These are phyloP conservation scores for Didymella segeticola DNA, from an alignment of 2,329 filamentous ascomycete species.

Conservation along the genomic window DNA sequence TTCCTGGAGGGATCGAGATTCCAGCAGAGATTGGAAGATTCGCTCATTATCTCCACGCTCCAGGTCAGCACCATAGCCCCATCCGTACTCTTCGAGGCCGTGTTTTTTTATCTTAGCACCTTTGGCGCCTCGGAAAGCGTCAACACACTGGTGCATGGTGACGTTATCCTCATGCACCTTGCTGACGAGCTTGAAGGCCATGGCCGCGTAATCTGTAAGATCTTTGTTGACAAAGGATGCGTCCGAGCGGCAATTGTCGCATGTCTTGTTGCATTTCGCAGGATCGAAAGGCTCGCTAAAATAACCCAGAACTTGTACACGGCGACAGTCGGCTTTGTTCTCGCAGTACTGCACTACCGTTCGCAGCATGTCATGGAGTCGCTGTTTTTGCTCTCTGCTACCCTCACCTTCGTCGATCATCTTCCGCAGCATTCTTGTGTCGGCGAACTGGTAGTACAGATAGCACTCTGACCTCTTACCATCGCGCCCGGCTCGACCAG, in stretches of 20 bases:
- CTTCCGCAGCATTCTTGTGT: slow-evolving; percentile 74
- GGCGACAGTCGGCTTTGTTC: slow-evolving; percentile 84
- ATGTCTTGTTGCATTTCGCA: slow-evolving; percentile 74
- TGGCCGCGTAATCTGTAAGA: slow-evolving; percentile 75
- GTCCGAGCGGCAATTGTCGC: slow-evolving; percentile 87
- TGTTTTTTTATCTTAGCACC: slow-evolving; percentile 65
- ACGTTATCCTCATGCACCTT: slow-evolving; percentile 65
- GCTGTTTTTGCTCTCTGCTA: slow-evolving; percentile 77
- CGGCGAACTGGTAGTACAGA: slow-evolving; percentile 83
- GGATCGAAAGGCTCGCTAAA: slow-evolving; percentile 85
- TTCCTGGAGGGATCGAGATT: slow-evolving; percentile 76
- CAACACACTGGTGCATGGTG: slow-evolving; percentile 75
- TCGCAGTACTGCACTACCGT: slow-evolving; percentile 88
- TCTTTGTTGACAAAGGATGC: slow-evolving; percentile 75
- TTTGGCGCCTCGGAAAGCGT: slow-evolving; percentile 77
- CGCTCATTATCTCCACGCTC: slow-evolving; percentile 80
- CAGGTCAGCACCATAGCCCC: slow-evolving; percentile 71
- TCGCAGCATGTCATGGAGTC: slow-evolving; percentile 84
- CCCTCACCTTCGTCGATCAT: slow-evolving; percentile 87
- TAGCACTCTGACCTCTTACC: slow-evolving; percentile 87
- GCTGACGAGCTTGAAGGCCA: slow-evolving; percentile 72
- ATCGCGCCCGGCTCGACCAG: slow-evolving; percentile 90
- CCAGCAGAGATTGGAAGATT: slow-evolving; percentile 78
- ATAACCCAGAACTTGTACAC: slow-evolving; percentile 88
- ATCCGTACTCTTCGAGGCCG: slow-evolving; percentile 60